Conservation (phyloP, 768 basidiomycete species). For the Termitomyces sp. region DNA sequence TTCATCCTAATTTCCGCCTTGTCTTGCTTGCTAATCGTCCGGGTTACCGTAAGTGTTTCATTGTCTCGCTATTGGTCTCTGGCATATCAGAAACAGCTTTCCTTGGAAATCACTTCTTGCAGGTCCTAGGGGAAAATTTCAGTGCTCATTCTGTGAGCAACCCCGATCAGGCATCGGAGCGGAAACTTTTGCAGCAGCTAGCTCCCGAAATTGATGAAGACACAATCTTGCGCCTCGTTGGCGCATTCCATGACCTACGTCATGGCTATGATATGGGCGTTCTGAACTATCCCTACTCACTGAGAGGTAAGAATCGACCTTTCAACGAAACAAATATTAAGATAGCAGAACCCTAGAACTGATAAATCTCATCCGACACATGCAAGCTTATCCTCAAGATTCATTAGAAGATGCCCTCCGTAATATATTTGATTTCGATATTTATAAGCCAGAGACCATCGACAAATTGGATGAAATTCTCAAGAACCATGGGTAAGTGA, state of each 20-base stretch:
- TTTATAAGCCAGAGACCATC: constrained; percentile 60
- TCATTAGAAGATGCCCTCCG: constrained; percentile 51
- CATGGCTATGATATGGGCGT: constrained; percentile 50
- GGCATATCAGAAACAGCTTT: constrained; percentile 40
- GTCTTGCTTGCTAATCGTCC: constrained; percentile 62
- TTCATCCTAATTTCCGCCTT: constrained; percentile 60
- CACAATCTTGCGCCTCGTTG: constrained; percentile 49
- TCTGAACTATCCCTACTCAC: constrained; percentile 62
- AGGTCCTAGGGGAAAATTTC: constrained; percentile 67
- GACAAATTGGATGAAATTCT: constrained; percentile 55
- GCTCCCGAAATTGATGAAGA: constrained; percentile 56
- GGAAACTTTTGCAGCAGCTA: constrained; percentile 51
- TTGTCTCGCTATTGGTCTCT: background rate
- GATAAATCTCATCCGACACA: constrained; percentile 60
- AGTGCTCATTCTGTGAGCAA: constrained; percentile 62
- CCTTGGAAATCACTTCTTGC: constrained; percentile 68
- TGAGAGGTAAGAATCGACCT: constrained; percentile 39
- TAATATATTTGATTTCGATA: constrained; percentile 68
- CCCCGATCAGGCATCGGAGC: constrained; percentile 62
- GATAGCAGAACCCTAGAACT: constrained; percentile 34
- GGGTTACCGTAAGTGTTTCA: constrained; percentile 53
- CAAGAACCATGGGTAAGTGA: constrained; percentile 49
- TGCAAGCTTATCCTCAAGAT: constrained; percentile 56
- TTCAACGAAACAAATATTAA: background rate
- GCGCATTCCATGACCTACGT: constrained; percentile 59